phyloP scores from a whole-genome alignment of 1,139 yeast species.

The Candida pseudoviswanathii region DNA sequence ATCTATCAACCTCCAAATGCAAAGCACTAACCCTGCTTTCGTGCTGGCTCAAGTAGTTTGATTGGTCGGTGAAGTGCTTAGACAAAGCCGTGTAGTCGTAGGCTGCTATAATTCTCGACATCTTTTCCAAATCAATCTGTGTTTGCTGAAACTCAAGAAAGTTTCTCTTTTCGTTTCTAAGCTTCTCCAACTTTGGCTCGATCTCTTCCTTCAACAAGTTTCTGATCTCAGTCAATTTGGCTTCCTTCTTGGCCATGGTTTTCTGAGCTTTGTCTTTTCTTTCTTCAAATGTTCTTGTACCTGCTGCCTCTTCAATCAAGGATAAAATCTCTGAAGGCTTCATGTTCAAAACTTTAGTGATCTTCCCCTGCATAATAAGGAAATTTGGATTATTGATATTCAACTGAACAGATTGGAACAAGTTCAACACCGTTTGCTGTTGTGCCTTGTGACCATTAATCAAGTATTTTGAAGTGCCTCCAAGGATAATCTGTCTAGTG shows the following conservation, averaged over 20 bases:
- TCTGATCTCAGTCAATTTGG: constrained; percentile 77
- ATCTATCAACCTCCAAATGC: constrained; percentile 41
- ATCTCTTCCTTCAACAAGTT: constrained; percentile 79
- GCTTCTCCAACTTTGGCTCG: constrained; percentile 85
- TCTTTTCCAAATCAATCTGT: constrained; percentile 76
- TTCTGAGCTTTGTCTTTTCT: constrained; percentile 89
- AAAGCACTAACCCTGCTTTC: constrained; percentile 38
- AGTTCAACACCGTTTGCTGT: constrained; percentile 85
- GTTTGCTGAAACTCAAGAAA: constrained; percentile 86
- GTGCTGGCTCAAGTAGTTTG: constrained; percentile 38
- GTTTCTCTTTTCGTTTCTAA: constrained; percentile 77
- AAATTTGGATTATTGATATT: constrained; percentile 97
- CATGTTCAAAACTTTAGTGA: constrained; percentile 96
- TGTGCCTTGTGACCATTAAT: constrained; percentile 97
- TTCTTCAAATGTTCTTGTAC: constrained; percentile 94
- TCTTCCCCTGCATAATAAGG: constrained; percentile 97
- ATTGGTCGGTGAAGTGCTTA: constrained; percentile 41
- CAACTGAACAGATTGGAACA: constrained; percentile 92
- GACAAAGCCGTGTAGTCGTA: constrained; percentile 62
- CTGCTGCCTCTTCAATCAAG: constrained; percentile 96
- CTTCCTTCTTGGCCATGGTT: constrained; percentile 89
- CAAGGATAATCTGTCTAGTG: constrained; percentile 87
- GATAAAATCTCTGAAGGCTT: constrained; percentile 88
- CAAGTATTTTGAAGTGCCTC: constrained; percentile 89
- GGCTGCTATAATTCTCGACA: constrained; percentile 74